Evolutionary conservation across 768 basidiomycete genomes (phyloP).

Genomic region (Xerocomus brunneocitrinus): DNA sequence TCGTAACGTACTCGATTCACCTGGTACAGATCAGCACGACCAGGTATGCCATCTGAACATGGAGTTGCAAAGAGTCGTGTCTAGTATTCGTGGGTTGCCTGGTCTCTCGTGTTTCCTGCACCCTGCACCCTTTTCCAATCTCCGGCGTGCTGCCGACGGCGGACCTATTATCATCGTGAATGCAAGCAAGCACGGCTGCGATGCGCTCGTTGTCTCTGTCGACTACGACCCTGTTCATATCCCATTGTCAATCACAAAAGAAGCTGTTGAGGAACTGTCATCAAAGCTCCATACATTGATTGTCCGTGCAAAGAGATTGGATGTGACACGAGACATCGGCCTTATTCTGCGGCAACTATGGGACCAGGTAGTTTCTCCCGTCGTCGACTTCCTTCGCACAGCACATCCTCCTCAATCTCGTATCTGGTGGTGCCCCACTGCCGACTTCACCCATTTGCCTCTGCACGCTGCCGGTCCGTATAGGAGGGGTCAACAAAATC

Average conservation of each 20-base stretch:
- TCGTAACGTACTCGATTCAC: neutral
- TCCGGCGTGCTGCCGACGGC: neutral
- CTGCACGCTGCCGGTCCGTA: conserved; percentile 18
- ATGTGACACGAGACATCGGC: neutral
- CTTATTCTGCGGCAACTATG: neutral
- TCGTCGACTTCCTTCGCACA: too few species aligned
- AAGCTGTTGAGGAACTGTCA: neutral
- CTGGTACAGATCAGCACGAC: neutral
- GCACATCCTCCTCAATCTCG: too few species aligned
- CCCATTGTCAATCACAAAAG: neutral
- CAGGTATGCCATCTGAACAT: neutral
- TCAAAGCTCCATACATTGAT: neutral
- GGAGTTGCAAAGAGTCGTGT: too few species aligned
- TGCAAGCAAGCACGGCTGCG: neutral
- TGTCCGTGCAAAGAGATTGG: neutral
- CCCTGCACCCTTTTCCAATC: neutral
- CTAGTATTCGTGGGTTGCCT: too few species aligned
- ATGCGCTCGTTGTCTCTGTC: neutral
- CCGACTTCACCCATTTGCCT: conserved; percentile 9
- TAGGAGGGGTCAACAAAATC: neutral
- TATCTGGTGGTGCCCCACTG: conserved; percentile 11
- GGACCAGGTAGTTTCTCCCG: neutral
- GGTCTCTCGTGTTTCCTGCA: neutral
- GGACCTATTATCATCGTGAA: neutral
- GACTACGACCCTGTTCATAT: neutral